Base-by-base conservation (phyloP, 495 filamentous ascomycete species). In the Cairneyella variabilis region DNA sequence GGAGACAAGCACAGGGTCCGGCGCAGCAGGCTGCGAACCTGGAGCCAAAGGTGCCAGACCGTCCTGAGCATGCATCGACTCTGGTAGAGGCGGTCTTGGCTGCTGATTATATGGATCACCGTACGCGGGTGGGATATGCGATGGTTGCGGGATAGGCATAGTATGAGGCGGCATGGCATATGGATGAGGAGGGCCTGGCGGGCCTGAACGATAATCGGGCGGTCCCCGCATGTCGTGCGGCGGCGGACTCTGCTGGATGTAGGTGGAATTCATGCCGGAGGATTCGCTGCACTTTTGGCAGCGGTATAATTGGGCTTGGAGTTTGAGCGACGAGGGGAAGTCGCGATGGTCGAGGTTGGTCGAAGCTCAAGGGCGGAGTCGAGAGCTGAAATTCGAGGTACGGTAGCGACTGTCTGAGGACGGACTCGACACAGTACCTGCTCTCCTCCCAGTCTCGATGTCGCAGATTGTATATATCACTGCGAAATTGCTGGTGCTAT, bases 21-120 rank as follows among this genome's bases (percentile, higher is more conserved):
- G 17, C 23, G 25, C 17, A 3, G 44, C 34, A 12, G 51, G 47
- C 21, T 39, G 57, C 0, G 45, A 20, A 17, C 49, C 49, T 3
- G 50, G 42, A 25, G 44, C 44, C 39, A 59, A 14, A 11, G 51
- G 14, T 1, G 54, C 46, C 45, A 51, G 23, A 12, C 37, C 54
- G 9, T 57, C 54, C 8, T 39, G 25, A 26, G 21, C n/a, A 4
- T 50, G 54, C 46, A 45, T 50, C 34, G 22, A 25, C 14, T 57
- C 54, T 10, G 47, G 37, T 16, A 57, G 44, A 25, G 54, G 46
- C 28, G 46, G 25, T 45, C 54, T 57, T 7, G 54, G 23, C 28
- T 38, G 39, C 3, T 48, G 48, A 43, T 41, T 39, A 41, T 57
- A 57, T 23, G 27, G 41, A 26, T 57, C 48, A 16, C 30, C 47